Evolutionary conservation across 495 filamentous ascomycete species (phyloP), one percentile per base, ranked within the genome.

Genomic region (Bryoglossum gracile): DNA sequence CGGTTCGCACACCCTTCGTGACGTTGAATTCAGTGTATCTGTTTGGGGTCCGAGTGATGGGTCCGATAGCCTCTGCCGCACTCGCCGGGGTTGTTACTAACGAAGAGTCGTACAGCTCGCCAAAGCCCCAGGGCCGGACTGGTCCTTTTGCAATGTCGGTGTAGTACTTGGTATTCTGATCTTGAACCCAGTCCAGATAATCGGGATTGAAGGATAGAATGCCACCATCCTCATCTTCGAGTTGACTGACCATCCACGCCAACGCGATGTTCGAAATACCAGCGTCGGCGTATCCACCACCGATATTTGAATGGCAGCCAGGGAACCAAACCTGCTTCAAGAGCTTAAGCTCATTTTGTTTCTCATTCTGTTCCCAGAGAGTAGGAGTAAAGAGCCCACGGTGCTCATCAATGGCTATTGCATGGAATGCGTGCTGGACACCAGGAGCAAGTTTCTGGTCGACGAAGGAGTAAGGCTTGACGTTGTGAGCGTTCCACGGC

Each of bases 241-340:
- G 37, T 26, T 55, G 43, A 41, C 38, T 54, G 26, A 46, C 34
- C 21, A 50, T 46, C 84, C 83, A 86, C 16, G 78, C 81, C 40
- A 87, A 67, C 3, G 76, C 72, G 44, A 84, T 72, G 49, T 86
- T 79, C 44, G 83, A 76, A 13, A 85, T 68, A 43, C 76, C 69
- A 55, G 74, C 69, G 45, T 81, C 75, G 22, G 32, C 16, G 41
- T 54, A 57, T 6, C 32, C 39, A 8, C 83, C 78, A 1, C 83
- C 83, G 10, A 85, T 63, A 53, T 84, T 84, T 8, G 66, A 72
- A 59, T 87, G 83, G n/a, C 72, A 70, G 24, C 82, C 81, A 0
- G 80, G 79, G 55, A 88, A 86, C 83, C 83, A 87, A 41, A 81
- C 78, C 59, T 88, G 83, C 24, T 77, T 72, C n/a, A 87, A 68